A percentile compares a stretch with the other conserved stretches of the same genome.
These are phyloP conservation scores for Panicum miliaceum DNA, from an alignment of 176 grass and related monocot genomes.

Conservation along the genomic window DNA sequence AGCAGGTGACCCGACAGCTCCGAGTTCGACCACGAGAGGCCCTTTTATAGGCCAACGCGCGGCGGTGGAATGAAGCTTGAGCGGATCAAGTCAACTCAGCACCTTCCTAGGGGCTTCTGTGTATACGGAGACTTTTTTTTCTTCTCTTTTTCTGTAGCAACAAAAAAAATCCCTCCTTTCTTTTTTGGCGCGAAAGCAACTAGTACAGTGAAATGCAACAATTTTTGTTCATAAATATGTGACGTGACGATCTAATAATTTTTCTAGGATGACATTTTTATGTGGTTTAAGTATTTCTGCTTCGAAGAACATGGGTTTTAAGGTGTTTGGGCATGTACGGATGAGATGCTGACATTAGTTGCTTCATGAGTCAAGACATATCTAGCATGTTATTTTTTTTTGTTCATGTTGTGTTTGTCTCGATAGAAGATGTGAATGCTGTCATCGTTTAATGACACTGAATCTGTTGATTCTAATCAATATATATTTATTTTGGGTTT, in stretches of 20 bases:
- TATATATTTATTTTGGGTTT: background rate
- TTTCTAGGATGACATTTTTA: background rate
- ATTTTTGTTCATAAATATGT: background rate
- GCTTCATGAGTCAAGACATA: background rate
- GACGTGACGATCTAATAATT: background rate
- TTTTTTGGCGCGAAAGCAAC: background rate
- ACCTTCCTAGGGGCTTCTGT: slow-evolving; percentile 31
- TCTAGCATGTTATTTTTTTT: background rate
- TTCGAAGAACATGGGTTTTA: background rate
- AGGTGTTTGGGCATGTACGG: background rate
- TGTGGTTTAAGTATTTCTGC: background rate
- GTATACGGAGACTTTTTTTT: too few species aligned
- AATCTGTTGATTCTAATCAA: background rate
- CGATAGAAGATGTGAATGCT: background rate
- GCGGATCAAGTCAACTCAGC: slow-evolving; percentile 30
- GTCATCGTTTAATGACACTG: background rate
- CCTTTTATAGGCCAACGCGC: slow-evolving; percentile 10
- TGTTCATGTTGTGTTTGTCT: background rate
- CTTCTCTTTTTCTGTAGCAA: background rate
- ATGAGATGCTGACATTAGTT: background rate
- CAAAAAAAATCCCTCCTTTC: too few species aligned
- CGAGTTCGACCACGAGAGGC: background rate
- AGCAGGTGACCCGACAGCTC: background rate
- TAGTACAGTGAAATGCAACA: background rate
- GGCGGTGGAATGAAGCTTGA: background rate